A percentile compares a stretch with the other conserved stretches of the same genome.
These are phyloP conservation scores for Daedaleopsis nitida DNA, from an alignment of 768 basidiomycete genomes.

Conservation along the genomic window DNA sequence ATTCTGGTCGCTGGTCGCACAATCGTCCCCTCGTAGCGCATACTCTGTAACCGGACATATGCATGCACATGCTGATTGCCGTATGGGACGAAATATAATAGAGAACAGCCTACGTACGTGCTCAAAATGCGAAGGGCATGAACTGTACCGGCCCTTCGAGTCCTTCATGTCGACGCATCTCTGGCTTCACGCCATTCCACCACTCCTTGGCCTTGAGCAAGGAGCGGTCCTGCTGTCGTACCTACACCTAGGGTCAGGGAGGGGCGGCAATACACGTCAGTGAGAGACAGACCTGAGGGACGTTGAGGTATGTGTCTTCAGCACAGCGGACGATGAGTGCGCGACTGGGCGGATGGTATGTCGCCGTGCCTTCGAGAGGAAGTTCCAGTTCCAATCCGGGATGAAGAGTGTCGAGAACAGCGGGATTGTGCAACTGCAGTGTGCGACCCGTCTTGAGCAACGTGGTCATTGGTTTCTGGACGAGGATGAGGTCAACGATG, in stretches of 20 bases:
- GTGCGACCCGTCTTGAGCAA: conserved; percentile 26
- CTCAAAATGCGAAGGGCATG: not conserved
- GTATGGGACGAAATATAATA: too few relatives aligned
- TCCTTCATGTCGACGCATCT: conserved; percentile 19
- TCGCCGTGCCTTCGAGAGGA: conserved; percentile 42
- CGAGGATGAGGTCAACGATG: not conserved
- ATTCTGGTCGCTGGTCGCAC: too few relatives aligned
- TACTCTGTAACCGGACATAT: too few relatives aligned
- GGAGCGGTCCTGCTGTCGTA: conserved; percentile 65
- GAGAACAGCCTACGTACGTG: not conserved
- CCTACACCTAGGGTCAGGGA: conserved; percentile 10
- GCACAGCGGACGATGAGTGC: conserved; percentile 60
- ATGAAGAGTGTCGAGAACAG: conserved; percentile 4
- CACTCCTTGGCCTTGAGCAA: conserved; percentile 63
- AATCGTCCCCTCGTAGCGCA: too few relatives aligned
- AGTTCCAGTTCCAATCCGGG: conserved; percentile 14
- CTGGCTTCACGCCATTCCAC: conserved; percentile 70
- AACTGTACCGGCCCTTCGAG: conserved; percentile 18
- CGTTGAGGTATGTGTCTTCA: conserved; percentile 49
- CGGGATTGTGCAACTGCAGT: conserved; percentile 32
- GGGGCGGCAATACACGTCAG: too few relatives aligned
- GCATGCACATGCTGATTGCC: too few relatives aligned
- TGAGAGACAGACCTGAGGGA: conserved; percentile 36
- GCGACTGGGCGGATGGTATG: conserved; percentile 41
- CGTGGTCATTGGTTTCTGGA: conserved; percentile 32